Evolutionary conservation across 78 protist genomes (phyloP), one percentile per base, ranked within the genome.

Genomic region (Guillardia theta): DNA sequence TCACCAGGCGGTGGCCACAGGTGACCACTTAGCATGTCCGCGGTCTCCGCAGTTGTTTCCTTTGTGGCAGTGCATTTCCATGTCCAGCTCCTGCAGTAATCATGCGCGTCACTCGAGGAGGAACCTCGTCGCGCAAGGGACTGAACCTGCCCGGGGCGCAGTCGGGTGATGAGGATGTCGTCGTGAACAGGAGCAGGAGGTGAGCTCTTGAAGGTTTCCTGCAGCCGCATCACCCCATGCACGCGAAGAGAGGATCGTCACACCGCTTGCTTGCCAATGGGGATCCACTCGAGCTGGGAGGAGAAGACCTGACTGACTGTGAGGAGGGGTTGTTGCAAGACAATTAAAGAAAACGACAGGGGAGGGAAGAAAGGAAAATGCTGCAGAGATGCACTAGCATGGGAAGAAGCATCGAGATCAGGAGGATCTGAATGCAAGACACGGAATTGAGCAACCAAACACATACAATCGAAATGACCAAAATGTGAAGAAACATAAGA

Each of bases 1-100:
- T n/a, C n/a, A n/a, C 83, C 83, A 70, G 46, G 83, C 83, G 27
- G 83, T 70, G 27, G 83, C 83, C 41, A 70, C 83, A 36, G 83
- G 83, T 24, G 83, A 70, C 83, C 83, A 70, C 83, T 70, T 70
- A 1, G 83, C 83, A 18, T 70, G 83, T 24, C 83, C 83, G 27
- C 22, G 83, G 41, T 70, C 83, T 36, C 83, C 83, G 83, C 9
- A 24, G 83, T 70, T 70, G 83, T 70, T 70, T 1, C 83, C 83
- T 33, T 70, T 70, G 83, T 70, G 83, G 83, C 83, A 70, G 41
- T 70, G 83, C 83, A 18, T 18, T 43, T 70, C 83, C 41, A 4
- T 0, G 46, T 70, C 83, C 4, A 70, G n/a, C 41, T 70, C 83
- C 83, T 70, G 83, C 83, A 24, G 22, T 15, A 64, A 15, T 5